Evolutionary conservation across 345 rosid genomes (phyloP).

Genomic region (Luvunga scandens): DNA sequence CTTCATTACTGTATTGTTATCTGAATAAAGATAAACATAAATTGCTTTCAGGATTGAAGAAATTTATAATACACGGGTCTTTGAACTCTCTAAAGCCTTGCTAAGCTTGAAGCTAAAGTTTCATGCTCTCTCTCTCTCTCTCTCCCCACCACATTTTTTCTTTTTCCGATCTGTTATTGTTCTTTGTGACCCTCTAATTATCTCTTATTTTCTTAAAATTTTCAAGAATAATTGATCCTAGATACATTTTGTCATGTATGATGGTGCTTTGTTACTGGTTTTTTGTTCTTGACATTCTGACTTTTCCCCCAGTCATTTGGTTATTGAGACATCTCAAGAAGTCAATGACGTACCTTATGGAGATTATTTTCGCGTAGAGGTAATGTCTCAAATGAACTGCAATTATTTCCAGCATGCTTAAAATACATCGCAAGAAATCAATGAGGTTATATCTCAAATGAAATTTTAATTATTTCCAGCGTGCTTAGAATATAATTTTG

Average conservation of each 20-base stretch:
- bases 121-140: not conserved
- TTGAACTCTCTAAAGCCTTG: not conserved
- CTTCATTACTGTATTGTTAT: not conserved
- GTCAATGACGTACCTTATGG: constrained; percentile 82
- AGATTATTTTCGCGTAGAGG: constrained; percentile 91
- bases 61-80: not conserved
- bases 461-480: not conserved
- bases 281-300: constrained; percentile 14
- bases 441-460: constrained; percentile 56
- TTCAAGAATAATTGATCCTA: not conserved
- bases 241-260: not conserved
- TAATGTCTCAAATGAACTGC: constrained; percentile 25
- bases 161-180: not conserved
- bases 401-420: not conserved
- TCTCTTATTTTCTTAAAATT: not conserved
- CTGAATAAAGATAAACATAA: not conserved
- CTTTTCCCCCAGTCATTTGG: constrained; percentile 61
- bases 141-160: not conserved
- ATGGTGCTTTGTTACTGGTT: not conserved
- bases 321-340: constrained; percentile 83
- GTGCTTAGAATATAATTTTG: not conserved
- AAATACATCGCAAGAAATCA: constrained; percentile 70
- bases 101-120: not conserved
- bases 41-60: not conserved
- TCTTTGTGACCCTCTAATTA: not conserved